Evolutionary conservation across 345 rosid species (phyloP), one percentile per base, ranked within the genome.

Genomic region (Cardamine resedifolia): DNA sequence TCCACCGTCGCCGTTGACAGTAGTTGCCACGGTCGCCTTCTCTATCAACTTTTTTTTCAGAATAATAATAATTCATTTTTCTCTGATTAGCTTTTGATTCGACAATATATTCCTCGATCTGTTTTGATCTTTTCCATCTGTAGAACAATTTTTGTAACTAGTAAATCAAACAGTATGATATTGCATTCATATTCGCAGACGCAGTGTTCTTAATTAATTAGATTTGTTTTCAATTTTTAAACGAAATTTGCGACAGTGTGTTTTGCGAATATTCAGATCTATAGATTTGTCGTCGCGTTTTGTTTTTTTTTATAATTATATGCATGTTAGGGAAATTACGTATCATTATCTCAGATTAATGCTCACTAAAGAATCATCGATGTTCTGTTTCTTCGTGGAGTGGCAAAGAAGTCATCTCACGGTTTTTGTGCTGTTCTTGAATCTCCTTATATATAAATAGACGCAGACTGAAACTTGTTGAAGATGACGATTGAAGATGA

Each of bases 401-500:
- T 41, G 72, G 39, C n/a, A 10, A n/a, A 48, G 45, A 74, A 66
- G 72, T 58, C 34, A 65, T 47, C 38, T 34, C 36, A 33, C 26
- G 36, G 7, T 2, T 33, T 4, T 26, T 45, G 27, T n/a, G n/a
- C n/a, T n/a, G n/a, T n/a, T n/a, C n/a, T n/a, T n/a, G n/a, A 36
- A 1, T 49, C 16, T 58, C 24, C 10, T 49, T 44, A 7, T 28
- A n/a, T 28, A 5, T 28, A 6, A 28, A 27, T 27, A 27, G 30
- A 27, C 30, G 6, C 4, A 53, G 56, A 23, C 2, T 23, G 16
- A 30, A 15, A 15, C 9, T 33, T 33, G 44, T 52, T 52, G 43
- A 14, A 56, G 27, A 79, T 31, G 63, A 85, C 82, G 88, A 84
- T 53, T 11, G 85, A 77, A 69, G 86, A 81, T 3, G 66, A 87